Conservation (phyloP, 78 protist species). For the Planoprotostelium fungivorum region DNA sequence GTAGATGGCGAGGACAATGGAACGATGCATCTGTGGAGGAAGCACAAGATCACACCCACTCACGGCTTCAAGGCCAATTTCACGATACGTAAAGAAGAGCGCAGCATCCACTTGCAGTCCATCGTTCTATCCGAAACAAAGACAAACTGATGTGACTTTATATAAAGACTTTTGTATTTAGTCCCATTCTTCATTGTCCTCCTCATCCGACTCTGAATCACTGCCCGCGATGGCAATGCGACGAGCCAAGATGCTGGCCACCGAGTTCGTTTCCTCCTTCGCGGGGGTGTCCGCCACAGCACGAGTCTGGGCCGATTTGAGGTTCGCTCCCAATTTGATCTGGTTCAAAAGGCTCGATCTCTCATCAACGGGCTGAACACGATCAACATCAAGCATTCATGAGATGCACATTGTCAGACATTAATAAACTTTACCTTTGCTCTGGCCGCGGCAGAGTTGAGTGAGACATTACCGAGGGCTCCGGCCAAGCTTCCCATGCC, state of each 20-base stretch:
- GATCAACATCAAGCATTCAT: neutral
- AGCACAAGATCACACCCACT: no score
- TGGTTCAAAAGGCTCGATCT: slow-evolving; percentile 36
- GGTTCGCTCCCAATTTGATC: slow-evolving; percentile 28
- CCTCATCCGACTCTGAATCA: slow-evolving; percentile 51
- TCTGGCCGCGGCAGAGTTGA: slow-evolving; percentile 15
- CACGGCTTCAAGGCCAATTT: no score
- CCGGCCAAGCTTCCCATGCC: slow-evolving; percentile 1
- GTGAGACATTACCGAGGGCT: slow-evolving; percentile 11
- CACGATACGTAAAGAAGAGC: no score
- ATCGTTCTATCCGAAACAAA: no score
- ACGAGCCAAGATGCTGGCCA: slow-evolving; percentile 52
- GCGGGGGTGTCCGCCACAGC: slow-evolving; percentile 15
- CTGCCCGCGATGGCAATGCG: slow-evolving; percentile 59
- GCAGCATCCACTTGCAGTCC: no score
- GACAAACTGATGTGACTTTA: no score
- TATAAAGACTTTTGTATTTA: no score
- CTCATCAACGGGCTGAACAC: slow-evolving; percentile 4
- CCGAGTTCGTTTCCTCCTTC: slow-evolving; percentile 15
- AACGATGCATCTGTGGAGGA: no score
- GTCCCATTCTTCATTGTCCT: slow-evolving; percentile 51
- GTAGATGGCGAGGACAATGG: no score
- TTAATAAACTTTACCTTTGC: slow-evolving; percentile 4
- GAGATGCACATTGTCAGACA: neutral
- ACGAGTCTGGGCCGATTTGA: slow-evolving; percentile 55